Evolutionary conservation across 768 basidiomycete species (phyloP).

Genomic region (Termitomyces sp.): DNA sequence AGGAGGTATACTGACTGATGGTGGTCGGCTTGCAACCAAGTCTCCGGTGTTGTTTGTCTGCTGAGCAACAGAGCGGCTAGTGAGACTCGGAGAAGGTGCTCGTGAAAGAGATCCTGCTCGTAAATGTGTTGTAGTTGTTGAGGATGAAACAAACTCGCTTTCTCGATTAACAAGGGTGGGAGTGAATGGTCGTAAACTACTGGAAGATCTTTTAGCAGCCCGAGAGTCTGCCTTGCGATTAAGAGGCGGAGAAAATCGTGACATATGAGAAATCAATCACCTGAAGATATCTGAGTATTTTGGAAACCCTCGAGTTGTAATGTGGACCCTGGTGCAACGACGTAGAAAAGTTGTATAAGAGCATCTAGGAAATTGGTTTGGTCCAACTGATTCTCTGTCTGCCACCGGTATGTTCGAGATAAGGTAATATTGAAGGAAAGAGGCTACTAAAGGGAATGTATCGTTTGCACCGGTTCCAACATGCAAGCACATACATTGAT

Average conservation of each 20-base stretch:
- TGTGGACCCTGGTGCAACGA: slow-evolving; percentile 35
- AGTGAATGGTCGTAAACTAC: slow-evolving; percentile 16
- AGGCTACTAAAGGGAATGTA: slow-evolving; percentile 36
- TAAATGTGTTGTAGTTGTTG: slow-evolving; percentile 17
- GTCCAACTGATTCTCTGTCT: slow-evolving; percentile 70
- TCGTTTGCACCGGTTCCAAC: background rate
- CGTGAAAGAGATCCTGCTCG: slow-evolving; percentile 25
- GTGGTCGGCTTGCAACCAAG: slow-evolving; percentile 17
- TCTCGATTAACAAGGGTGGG: slow-evolving; percentile 22
- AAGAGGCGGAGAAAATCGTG: background rate
- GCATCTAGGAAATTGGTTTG: slow-evolving; percentile 69
- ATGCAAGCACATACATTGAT: slow-evolving; percentile 47
- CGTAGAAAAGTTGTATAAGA: slow-evolving; percentile 56
- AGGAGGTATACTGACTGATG: slow-evolving; percentile 28
- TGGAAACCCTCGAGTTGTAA: slow-evolving; percentile 58
- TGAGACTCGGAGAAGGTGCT: slow-evolving; percentile 34
- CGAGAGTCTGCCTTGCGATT: background rate
- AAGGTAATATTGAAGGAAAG: slow-evolving; percentile 75
- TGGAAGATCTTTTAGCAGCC: slow-evolving; percentile 12
- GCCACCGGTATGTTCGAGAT: slow-evolving; percentile 88
- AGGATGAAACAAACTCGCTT: slow-evolving; percentile 16
- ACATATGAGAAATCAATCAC: slow-evolving; percentile 23
- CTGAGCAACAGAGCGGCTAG: slow-evolving; percentile 15
- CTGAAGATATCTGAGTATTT: slow-evolving; percentile 28
- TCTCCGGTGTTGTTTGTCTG: slow-evolving; percentile 13